These are phyloP conservation scores for Trametes cubensis DNA, from an alignment of 768 basidiomycete species.

Conservation along the genomic window DNA sequence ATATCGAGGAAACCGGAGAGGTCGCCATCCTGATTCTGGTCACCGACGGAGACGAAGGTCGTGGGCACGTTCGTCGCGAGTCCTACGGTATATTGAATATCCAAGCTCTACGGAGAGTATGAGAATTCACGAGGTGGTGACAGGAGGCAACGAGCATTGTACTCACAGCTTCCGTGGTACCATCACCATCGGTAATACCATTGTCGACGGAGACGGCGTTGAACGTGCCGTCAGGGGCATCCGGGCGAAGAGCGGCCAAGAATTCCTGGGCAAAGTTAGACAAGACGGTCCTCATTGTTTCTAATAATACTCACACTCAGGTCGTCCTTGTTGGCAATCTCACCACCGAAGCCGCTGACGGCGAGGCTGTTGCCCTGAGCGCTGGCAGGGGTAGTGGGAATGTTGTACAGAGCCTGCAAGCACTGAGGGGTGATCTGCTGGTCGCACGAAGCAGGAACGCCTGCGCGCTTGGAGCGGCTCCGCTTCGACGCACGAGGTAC, in stretches of 20 bases:
- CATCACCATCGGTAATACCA: background rate
- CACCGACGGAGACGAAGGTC: conserved; percentile 36
- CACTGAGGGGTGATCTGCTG: conserved; percentile 24
- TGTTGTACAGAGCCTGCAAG: conserved; percentile 38
- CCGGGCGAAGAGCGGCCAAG: conserved; percentile 1
- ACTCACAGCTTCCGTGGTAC: conserved; percentile 4
- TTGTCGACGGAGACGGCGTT: conserved; percentile 1
- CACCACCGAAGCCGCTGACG: conserved; percentile 36
- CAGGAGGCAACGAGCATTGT: background rate
- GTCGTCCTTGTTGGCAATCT: conserved; percentile 36
- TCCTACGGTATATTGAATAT: conserved; percentile 41
- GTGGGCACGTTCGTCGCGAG: conserved; percentile 36
- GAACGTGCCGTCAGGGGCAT: conserved; percentile 5
- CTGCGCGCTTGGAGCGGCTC: background rate
- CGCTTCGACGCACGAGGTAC: conserved; percentile 31
- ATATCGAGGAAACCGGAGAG: conserved; percentile 13
- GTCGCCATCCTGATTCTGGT: conserved; percentile 7
- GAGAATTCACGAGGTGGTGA: background rate
- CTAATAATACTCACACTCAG: conserved; percentile 24
- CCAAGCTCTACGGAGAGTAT: conserved; percentile 32
- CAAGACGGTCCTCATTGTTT: background rate
- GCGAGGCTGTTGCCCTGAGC: conserved; percentile 31
- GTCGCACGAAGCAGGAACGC: background rate
- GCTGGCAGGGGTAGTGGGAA: conserved; percentile 37
- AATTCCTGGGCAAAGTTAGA: background rate